Evolutionary conservation across 495 filamentous ascomycete genomes (phyloP), one percentile per base, ranked within the genome.

Genomic region (Penicillium psychrofluorescens): DNA sequence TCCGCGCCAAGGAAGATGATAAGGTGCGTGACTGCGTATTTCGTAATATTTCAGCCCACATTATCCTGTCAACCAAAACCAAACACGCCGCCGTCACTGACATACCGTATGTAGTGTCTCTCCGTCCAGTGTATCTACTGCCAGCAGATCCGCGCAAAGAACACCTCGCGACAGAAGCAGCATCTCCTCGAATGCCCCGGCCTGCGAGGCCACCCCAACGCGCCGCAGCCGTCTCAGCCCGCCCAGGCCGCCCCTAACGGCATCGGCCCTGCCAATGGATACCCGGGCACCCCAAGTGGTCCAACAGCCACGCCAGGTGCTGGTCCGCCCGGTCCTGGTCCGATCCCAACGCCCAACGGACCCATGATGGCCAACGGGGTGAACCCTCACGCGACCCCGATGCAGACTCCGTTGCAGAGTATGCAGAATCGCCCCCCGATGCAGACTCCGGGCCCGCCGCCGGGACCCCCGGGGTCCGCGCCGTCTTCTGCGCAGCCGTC

Each of bases 101-200:
- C 62, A 59, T 60, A 54, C 54, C 9, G 40, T 41, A 35, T 58
- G 8, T 58, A 78, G 74, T 78, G 74, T 57, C 73, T 78, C 44
- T 77, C 73, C 43, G 74, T 76, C 13, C 74, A 78, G 68, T 78
- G 74, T 55, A 76, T 78, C 61, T 77, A 78, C 60, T 78, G 74
- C 43, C 73, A 78, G 47, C 73, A 75, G 54, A 74, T 77, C 35
- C 72, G 74, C 44, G 74, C 74, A 53, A 78, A 78, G 60, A 78
- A 78, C 43, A 78, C 74, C 40, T 75, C 71, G 55, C 71, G 74
- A 45, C 74, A 78, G 62, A 76, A 76, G 52, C 70, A 75, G 51
- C 74, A 78, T 50, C 63, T 78, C 6, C 70, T 74, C 44, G 74
- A 78, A 50, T 78, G 74, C 45, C 73, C 73, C 44, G 71, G 68